These are phyloP conservation scores for Backusella tarrabulga DNA, from an alignment of 192 early-diverging fungal species.

Conservation along the genomic window DNA sequence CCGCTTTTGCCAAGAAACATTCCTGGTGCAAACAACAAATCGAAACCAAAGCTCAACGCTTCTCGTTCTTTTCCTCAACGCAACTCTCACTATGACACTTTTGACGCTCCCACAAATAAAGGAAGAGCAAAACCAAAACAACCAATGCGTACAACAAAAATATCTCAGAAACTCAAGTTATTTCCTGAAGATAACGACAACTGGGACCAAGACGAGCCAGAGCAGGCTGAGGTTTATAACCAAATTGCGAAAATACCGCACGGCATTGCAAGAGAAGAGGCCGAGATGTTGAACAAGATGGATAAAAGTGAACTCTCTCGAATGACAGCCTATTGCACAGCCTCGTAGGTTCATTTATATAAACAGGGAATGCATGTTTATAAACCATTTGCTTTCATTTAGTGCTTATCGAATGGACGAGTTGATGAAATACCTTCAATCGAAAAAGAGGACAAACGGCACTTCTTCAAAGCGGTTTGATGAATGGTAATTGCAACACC, in stretches of 20 bases:
- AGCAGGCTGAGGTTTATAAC: slow-evolving; percentile 62
- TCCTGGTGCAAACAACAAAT: not conserved
- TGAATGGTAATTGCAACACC: slow-evolving; percentile 58
- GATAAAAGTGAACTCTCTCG: slow-evolving; percentile 73
- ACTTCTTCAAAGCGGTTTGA: slow-evolving; percentile 75
- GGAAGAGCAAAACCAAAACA: slow-evolving; percentile 49
- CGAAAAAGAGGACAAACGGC: slow-evolving; percentile 58
- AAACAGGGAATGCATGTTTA: not conserved
- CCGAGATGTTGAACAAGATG: slow-evolving; percentile 72
- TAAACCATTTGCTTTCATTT: not conserved
- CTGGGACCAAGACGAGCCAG: slow-evolving; percentile 58
- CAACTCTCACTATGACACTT: not conserved
- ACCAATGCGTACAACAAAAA: slow-evolving; percentile 88
- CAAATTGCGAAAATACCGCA: slow-evolving; percentile 67
- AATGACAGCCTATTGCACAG: slow-evolving; percentile 85
- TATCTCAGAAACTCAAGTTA: slow-evolving; percentile 89
- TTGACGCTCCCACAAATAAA: not conserved
- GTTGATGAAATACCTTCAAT: slow-evolving; percentile 74
- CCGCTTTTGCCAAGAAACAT: slow-evolving; percentile 7
- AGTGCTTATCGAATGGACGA: slow-evolving; percentile 73
- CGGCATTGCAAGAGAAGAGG: slow-evolving; percentile 57
- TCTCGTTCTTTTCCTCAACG: slow-evolving; percentile 13
- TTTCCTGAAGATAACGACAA: slow-evolving; percentile 53
- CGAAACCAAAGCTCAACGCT: not conserved
- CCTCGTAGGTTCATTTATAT: slow-evolving; percentile 47